Evolutionary conservation across 176 grass and related monocot species (phyloP), one percentile per base, ranked within the genome.

Genomic region (Triticum timopheevii): DNA sequence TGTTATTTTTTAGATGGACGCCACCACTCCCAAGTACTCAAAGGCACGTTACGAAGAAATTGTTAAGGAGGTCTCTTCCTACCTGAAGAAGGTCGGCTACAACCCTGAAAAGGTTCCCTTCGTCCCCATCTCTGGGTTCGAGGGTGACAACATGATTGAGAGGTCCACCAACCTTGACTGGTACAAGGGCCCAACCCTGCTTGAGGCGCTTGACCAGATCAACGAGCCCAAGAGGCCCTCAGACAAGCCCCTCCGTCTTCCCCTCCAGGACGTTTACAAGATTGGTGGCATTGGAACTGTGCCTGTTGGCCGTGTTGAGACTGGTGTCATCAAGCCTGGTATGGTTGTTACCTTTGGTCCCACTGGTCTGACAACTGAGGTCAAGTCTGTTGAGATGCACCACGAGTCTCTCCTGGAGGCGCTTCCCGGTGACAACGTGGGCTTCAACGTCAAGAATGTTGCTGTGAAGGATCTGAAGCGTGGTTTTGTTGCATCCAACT

Each of bases 371-470:
- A 97, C 92, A 0, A 97, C 92, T 81, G 95, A 97, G 86, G 90
- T 94, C 4, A 97, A 97, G 86, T 97, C 95, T n/a, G 95, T 97
- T 42, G 92, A 97, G 88, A 94, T 97, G 95, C 95, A 97, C 86
- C 95, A 97, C 1, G 95, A 97, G 88, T 81, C 95, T 59, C 90
- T 94, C 19, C 88, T 67, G 72, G 95, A 97, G 76, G 94, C 92
- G 13, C 69, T 92, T 61, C 94, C 94, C 0, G 92, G 94, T 82
- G 94, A 97, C 86, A 93, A 92, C 3, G 94, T 97, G 0, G 94
- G 92, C 0, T 97, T 97, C 85, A 97, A 97, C 2, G 94, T 97
- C 16, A 94, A 97, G 92, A 97, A 97, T 2, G 90, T 97, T 76
- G 92, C 92, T 1, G 94, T 94, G 25, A 97, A 97, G 90, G 94